These are phyloP conservation scores for Phytopythium montanum DNA, from an alignment of 352 stramenopile species.

Conservation along the genomic window DNA sequence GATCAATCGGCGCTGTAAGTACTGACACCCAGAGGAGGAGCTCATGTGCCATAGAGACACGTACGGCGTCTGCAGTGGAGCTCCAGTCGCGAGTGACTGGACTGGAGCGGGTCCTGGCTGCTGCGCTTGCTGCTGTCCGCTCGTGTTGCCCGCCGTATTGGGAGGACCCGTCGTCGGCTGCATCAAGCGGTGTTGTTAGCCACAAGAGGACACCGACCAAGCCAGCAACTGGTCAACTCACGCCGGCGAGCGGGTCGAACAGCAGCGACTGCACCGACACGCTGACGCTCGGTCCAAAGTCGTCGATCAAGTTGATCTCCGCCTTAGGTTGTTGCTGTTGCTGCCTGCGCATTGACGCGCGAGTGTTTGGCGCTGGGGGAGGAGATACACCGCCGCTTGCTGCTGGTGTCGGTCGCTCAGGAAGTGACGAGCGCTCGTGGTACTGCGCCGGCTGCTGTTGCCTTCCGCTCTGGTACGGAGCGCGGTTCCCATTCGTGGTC, in stretches of 20 bases:
- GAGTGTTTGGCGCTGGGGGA: constrained; percentile 12
- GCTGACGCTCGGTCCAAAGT: constrained; percentile 56
- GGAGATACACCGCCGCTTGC: constrained; percentile 7
- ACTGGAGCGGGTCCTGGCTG: constrained; percentile 1
- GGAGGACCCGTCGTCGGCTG: constrained; percentile 25
- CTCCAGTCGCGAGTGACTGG: background rate
- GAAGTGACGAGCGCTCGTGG: constrained; percentile 17
- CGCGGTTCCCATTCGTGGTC: background rate
- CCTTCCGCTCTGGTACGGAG: background rate
- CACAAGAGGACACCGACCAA: no score
- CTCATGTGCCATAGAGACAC: constrained; percentile 7
- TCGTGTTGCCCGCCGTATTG: constrained; percentile 9
- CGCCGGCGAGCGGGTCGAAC: constrained; percentile 67
- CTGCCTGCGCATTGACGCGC: constrained; percentile 2
- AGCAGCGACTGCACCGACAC: constrained; percentile 64
- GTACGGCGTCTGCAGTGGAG: constrained; percentile 11
- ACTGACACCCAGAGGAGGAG: background rate
- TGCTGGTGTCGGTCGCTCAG: constrained; percentile 14
- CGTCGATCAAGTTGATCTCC: constrained; percentile 79
- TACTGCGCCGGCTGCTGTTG: constrained; percentile 22
- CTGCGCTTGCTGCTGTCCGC: constrained; percentile 12
- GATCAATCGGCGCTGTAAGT: no score
- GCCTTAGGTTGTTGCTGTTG: constrained; percentile 28
- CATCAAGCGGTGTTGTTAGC: background rate
- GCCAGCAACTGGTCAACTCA: constrained; percentile 18